Percentiles rank a stretch among this genome's conserved stretches.
phyloP scores from a whole-genome alignment of 208 protist genomes.

The Balamuthia mandrillaris region DNA sequence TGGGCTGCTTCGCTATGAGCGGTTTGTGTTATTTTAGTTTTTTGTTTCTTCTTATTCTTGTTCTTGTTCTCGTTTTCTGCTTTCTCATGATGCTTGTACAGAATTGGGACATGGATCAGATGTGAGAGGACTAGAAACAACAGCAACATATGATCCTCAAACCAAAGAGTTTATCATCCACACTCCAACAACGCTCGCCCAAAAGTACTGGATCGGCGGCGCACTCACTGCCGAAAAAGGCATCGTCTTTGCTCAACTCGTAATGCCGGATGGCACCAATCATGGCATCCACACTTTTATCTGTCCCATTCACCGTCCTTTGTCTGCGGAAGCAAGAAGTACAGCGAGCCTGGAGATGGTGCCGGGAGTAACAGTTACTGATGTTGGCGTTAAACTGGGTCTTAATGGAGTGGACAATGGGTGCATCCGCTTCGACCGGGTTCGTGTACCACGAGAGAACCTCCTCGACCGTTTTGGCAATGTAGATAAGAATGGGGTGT shows the following conservation, averaged over 20 bases:
- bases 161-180: neutral
- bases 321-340: neutral
- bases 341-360: neutral
- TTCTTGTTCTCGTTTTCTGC: too few species aligned
- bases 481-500: constrained; percentile 37
- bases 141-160: neutral
- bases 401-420: constrained; percentile 6
- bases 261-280: neutral
- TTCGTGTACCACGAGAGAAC: neutral
- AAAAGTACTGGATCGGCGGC: constrained; percentile 16
- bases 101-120: neutral
- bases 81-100: too few species aligned
- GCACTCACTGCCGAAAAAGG: neutral
- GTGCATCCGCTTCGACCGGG: neutral
- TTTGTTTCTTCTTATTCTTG: too few species aligned
- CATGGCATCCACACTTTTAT: neutral
- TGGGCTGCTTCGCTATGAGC: too few species aligned
- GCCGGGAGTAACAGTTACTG: neutral
- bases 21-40: too few species aligned
- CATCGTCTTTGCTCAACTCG: neutral
- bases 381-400: neutral
- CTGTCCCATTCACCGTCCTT: neutral
- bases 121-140: neutral
- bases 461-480: neutral
- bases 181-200: neutral